Conservation (phyloP, 176 grass and related monocot genomes). For the Panicum miliaceum region DNA sequence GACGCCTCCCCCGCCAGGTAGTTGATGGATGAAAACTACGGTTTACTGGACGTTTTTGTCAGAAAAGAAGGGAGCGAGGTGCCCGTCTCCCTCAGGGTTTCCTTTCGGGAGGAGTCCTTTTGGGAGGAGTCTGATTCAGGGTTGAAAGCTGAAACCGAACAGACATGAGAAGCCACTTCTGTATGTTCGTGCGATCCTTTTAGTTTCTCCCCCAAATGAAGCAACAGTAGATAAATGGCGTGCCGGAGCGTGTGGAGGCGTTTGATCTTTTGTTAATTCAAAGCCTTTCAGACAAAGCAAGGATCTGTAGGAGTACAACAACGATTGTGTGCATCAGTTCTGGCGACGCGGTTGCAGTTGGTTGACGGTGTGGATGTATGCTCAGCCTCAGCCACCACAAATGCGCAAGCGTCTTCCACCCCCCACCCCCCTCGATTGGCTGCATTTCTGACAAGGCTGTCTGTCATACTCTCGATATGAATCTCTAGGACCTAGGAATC, state of each 20-base stretch:
- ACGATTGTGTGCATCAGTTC: background rate
- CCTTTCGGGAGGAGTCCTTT: background rate
- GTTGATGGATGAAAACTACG: conserved; percentile 47
- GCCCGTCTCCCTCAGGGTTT: conserved; percentile 15
- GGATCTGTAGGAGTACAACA: background rate
- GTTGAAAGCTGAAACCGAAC: background rate
- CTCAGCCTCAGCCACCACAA: background rate
- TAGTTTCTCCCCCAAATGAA: background rate
- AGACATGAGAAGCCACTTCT: background rate
- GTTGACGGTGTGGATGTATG: background rate
- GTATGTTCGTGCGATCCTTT: background rate
- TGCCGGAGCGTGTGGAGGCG: background rate
- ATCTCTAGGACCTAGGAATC: background rate
- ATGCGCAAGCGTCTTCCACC: too few species aligned
- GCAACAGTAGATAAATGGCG: background rate
- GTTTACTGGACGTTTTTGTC: conserved; percentile 23
- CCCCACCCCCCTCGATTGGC: too few species aligned
- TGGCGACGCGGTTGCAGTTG: background rate
- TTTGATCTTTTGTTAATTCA: background rate
- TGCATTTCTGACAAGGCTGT: too few species aligned
- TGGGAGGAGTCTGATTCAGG: background rate
- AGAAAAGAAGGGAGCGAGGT: background rate
- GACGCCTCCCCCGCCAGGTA: conserved; percentile 47
- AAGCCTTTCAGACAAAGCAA: background rate
- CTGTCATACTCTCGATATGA: background rate